Percentiles rank a stretch among this genome's conserved stretches.
phyloP scores from a whole-genome alignment of 331 rosid species.

The Ulmus americana region DNA sequence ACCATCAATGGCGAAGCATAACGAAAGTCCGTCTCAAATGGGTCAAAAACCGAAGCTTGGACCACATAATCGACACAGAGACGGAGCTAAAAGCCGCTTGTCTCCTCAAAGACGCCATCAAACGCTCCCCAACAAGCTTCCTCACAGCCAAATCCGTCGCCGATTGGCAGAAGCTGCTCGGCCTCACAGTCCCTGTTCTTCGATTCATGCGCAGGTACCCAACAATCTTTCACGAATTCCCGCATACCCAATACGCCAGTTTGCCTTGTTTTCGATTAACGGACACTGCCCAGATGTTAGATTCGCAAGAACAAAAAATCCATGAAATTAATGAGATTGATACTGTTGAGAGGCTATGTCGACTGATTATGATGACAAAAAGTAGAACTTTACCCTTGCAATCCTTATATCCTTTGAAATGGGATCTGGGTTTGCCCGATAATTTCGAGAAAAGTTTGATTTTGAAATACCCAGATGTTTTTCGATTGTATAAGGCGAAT shows the following conservation, averaged over 20 bases:
- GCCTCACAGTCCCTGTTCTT: slow-evolving; percentile 87
- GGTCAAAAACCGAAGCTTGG: slow-evolving; percentile 78
- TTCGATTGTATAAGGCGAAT: slow-evolving; percentile 47
- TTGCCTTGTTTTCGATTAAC: slow-evolving; percentile 65
- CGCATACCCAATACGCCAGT: slow-evolving; percentile 67
- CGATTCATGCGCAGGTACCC: slow-evolving; percentile 92
- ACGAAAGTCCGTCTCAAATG: slow-evolving; percentile 80
- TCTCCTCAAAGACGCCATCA: slow-evolving; percentile 76
- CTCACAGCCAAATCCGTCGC: slow-evolving; percentile 64
- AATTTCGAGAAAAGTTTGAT: slow-evolving; percentile 53
- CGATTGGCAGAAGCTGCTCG: slow-evolving; percentile 83
- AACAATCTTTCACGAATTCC: slow-evolving; percentile 75
- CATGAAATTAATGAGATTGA: slow-evolving; percentile 48
- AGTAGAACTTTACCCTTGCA: slow-evolving; percentile 43
- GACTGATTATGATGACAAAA: slow-evolving; percentile 70
- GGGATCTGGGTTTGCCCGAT: slow-evolving; percentile 88
- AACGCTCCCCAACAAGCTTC: slow-evolving; percentile 71
- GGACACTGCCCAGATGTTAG: slow-evolving; percentile 54
- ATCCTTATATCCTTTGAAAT: slow-evolving; percentile 51
- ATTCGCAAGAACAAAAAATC: slow-evolving; percentile 50
- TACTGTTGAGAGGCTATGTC: slow-evolving; percentile 48
- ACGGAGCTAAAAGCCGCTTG: slow-evolving; percentile 82
- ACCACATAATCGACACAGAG: slow-evolving; percentile 82
- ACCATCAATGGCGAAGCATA: slow-evolving; percentile 58
- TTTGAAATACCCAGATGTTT: slow-evolving; percentile 51